Base-by-base conservation (phyloP, 2,329 filamentous ascomycete species). In the Aspergillus cejpii region DNA sequence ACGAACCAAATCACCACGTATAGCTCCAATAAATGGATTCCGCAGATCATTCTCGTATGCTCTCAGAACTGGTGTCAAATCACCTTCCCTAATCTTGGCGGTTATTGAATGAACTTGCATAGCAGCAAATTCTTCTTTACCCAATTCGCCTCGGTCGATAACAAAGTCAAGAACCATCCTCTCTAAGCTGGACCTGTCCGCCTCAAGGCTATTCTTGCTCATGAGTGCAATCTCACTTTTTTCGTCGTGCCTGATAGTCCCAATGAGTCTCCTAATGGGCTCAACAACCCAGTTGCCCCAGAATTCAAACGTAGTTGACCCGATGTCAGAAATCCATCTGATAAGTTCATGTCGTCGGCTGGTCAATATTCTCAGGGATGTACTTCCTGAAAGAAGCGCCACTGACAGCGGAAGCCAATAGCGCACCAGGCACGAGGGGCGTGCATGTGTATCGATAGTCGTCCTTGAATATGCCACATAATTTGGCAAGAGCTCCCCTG, bases 101-200 rank as follows among this genome's bases (percentile, higher is more conserved):
- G 85, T 78, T 52, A 98, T 85, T 8, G 85, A 77, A 6, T 79
- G 74, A 24, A 95, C 80, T 57, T 95, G 81, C 1, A 73, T 65
- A 6, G 5, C 75, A 81, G 26, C 90, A 70, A 5, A 76, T 66
- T 5, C 74, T 74, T 6, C 73, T 73, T 23, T 62, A 58, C 14
- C 75, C 70, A 50, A 45, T 27, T 80, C 75, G 1, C 87, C 85
- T 58, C 89, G 88, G 56, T 95, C 89, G 7, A 83, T 72, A 3
- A 90, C 87, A 70, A 98, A 98, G 55, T 97, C 92, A 28, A 98
- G 84, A 3, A 98, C 94, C 92, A 98, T 98, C 38, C 92, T 84
- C 66, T 98, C 91, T 24, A 98, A 73, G 60, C 89, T 96, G 43
- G 89, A 87, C 24, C 88, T 81, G 63, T 98, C 92, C 1, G 90